Percentiles rank a stretch among this genome's conserved stretches.
Conservation (phyloP, 1,284 basidiomycete genomes). For the Tetrapyrgos nigripes region DNA sequence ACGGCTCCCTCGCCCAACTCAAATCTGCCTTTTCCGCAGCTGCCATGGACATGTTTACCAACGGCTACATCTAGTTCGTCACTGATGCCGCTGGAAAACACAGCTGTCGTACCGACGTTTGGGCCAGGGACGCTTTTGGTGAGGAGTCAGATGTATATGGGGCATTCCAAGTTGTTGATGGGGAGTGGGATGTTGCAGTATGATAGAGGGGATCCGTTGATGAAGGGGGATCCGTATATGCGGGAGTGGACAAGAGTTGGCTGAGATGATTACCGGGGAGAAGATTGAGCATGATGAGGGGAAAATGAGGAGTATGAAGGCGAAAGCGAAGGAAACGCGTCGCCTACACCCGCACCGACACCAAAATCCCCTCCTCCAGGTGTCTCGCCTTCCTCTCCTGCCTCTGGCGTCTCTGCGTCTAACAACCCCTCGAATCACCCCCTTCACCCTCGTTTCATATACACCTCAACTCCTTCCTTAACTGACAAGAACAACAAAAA, state of each 20-base stretch:
- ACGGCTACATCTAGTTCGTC: constrained; percentile 91
- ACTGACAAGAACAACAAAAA: background rate
- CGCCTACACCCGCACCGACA: constrained; percentile 23
- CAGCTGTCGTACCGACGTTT: constrained; percentile 85
- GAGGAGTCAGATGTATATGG: constrained; percentile 57
- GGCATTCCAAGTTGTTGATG: constrained; percentile 26
- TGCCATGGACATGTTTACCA: constrained; percentile 79
- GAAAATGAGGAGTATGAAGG: background rate
- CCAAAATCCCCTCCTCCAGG: constrained; percentile 31
- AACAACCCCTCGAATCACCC: no score
- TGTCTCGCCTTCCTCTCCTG: constrained; percentile 25
- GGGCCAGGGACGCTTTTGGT: constrained; percentile 92
- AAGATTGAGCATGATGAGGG: background rate
- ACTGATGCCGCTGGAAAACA: constrained; percentile 66
- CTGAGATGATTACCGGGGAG: background rate
- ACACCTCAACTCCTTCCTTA: constrained; percentile 17
- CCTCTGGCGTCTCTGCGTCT: constrained; percentile 30
- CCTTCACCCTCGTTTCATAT: constrained; percentile 41
- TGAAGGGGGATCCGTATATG: constrained; percentile 11
- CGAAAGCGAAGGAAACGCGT: constrained; percentile 17
- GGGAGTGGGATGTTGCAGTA: constrained; percentile 8
- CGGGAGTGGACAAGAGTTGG: constrained; percentile 11
- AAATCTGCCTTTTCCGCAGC: constrained; percentile 82
- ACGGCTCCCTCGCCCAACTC: constrained; percentile 72
- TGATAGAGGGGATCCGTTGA: constrained; percentile 4